Percentiles rank a stretch among this genome's conserved stretches.
Conservation (phyloP, 139 green algal species). For the Medakamo hakoo region DNA sequence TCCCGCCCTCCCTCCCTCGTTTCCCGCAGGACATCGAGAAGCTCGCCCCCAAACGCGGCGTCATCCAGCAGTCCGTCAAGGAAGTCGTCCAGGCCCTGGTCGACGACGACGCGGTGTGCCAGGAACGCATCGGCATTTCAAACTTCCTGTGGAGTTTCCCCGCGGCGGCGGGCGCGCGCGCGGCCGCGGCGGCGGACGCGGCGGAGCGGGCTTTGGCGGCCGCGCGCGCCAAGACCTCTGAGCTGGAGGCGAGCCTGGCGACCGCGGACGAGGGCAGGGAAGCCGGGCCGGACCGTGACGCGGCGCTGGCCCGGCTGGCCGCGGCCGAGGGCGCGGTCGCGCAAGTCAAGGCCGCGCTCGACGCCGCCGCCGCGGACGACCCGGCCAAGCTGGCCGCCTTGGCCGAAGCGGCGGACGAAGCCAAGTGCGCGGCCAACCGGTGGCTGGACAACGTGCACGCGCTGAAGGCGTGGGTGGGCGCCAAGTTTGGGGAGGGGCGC, state of each 20-base stretch:
- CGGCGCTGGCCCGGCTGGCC: slow-evolving; percentile 24
- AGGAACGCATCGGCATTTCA: slow-evolving; percentile 56
- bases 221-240: background rate
- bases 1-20: background rate
- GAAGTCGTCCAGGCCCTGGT: slow-evolving; percentile 55
- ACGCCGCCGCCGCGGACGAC: slow-evolving; percentile 39
- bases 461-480: slow-evolving; percentile 40
- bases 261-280: slow-evolving; percentile 6
- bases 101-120: slow-evolving; percentile 59
- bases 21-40: slow-evolving; percentile 56
- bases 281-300: slow-evolving; percentile 42
- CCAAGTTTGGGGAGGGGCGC: slow-evolving; percentile 44
- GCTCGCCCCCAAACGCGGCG: slow-evolving; percentile 38
- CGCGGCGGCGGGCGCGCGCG: slow-evolving; percentile 41
- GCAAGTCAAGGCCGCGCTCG: slow-evolving; percentile 6
- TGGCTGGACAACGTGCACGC: slow-evolving; percentile 41
- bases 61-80: slow-evolving; percentile 58
- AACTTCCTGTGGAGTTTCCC: slow-evolving; percentile 76
- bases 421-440: slow-evolving; percentile 42
- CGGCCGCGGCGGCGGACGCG: slow-evolving; percentile 12
- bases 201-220: slow-evolving; percentile 9
- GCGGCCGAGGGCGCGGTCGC: slow-evolving; percentile 7
- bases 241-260: slow-evolving; percentile 22
- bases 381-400: slow-evolving; percentile 29
- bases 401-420: slow-evolving; percentile 11